Base-by-base conservation (phyloP, 768 basidiomycete genomes). In the Mycena sanguinolenta region DNA sequence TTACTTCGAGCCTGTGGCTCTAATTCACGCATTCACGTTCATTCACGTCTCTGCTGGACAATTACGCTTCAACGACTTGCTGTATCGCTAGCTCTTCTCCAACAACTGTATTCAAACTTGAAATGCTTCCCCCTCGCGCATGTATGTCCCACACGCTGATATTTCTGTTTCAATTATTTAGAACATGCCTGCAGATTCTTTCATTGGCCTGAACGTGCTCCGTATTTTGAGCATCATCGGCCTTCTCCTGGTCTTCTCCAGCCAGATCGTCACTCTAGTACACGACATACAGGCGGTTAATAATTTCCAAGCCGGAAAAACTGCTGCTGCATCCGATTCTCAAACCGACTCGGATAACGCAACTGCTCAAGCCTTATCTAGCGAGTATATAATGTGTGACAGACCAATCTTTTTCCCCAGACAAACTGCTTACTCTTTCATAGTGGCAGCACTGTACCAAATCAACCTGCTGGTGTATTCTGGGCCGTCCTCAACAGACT, bases 401-500 rank as follows among this genome's bases (percentile, higher is more conserved):
- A 83, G 8, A 14, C 67, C 59, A 61, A 66, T 70, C 25, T 44
- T 17, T 12, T 25, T 58, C 36, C 32, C 5, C 4, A 7, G 5
- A 23, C 7, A 8, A 3, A 28, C 2, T 23, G 49, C 59, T 60
- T 30, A 61, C 50, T 58, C 4, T 59, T 72, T 8, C 19, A 34
- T 64, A 89, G 82, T 73, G 93, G 90, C 67, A 93, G 91, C 79
- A 95, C 95, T 2, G 95, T 98, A 13, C 96, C 96, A 12, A 95
- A 95, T 81, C 95, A 97, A 79, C 88, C 94, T 44, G 65, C 63
- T 12, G 72, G 96, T 28, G 88, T 89, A 13, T 97, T 98, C 82
- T 98, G 95, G 94, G 93, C 95, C 8, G 90, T 97, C 70, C 83
- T 97, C 70, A 95, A 95, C 80, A 86, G 94, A 68, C 86, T 97